Percentiles rank a stretch among this genome's conserved stretches.
phyloP scores from a whole-genome alignment of 768 basidiomycete species.

The Podaxis rugospora region DNA sequence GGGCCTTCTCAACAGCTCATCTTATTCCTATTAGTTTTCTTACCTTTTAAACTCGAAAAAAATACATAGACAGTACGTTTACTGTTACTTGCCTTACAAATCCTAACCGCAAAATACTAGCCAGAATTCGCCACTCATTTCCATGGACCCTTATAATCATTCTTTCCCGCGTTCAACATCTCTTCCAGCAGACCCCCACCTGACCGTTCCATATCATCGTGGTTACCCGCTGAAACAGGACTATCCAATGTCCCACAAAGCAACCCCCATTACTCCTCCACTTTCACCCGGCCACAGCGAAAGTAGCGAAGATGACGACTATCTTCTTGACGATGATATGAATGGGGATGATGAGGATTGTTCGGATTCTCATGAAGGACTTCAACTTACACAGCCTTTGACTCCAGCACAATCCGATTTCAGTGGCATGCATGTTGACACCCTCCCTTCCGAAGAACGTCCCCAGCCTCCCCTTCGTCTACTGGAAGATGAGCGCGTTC shows the following conservation, averaged over 20 bases:
- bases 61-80: neutral
- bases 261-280: slow-evolving; percentile 16
- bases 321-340: slow-evolving; percentile 11
- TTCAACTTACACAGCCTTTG: slow-evolving; percentile 5
- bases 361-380: neutral
- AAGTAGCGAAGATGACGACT: slow-evolving; percentile 11
- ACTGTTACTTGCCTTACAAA: neutral
- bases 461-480: slow-evolving; percentile 44
- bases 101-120: neutral
- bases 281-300: slow-evolving; percentile 13
- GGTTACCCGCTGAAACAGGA: neutral
- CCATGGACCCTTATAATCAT: slow-evolving; percentile 5
- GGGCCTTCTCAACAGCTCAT: slow-evolving; percentile 3
- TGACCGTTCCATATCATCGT: slow-evolving; percentile 4
- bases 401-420: slow-evolving; percentile 10
- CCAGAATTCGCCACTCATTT: neutral
- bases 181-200: slow-evolving; percentile 17
- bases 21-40: neutral
- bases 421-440: slow-evolving; percentile 6
- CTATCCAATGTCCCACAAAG: neutral
- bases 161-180: slow-evolving; percentile 29
- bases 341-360: slow-evolving; percentile 5
- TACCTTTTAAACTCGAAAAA: neutral
- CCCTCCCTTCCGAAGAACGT: slow-evolving; percentile 2
- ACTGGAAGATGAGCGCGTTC: slow-evolving; percentile 68